Evolutionary conservation across 164 flowering plant genomes (phyloP).

Genomic region (Kalanchoe fedtschenkoi): DNA sequence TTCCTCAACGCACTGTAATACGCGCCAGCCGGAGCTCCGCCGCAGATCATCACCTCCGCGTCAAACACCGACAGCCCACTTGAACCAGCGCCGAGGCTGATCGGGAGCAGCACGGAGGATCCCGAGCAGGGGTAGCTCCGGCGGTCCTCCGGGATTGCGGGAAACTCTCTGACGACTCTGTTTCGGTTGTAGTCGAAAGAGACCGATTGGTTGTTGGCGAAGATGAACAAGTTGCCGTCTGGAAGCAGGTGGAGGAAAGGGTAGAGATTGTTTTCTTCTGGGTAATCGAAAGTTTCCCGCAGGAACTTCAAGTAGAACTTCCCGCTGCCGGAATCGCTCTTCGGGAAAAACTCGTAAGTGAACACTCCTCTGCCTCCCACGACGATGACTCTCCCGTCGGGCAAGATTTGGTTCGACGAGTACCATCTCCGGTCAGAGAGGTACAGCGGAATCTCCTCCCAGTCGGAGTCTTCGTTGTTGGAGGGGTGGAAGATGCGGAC

Average conservation of each 20-base stretch:
- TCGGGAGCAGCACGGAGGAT: conserved; percentile 69
- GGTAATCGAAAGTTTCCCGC: conserved; percentile 34
- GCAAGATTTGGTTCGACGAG: conserved; percentile 56
- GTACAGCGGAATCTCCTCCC: conserved; percentile 38
- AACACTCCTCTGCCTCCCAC: conserved; percentile 62
- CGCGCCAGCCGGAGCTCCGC: conserved; percentile 59
- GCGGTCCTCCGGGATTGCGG: conserved; percentile 50
- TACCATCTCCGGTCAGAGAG: conserved; percentile 62
- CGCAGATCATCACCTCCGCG: conserved; percentile 75
- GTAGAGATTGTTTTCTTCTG: conserved; percentile 56
- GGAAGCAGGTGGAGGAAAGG: conserved; percentile 77
- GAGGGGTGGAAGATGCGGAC: conserved; percentile 50
- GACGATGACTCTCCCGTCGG: conserved; percentile 61
- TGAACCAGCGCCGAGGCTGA: conserved; percentile 10
- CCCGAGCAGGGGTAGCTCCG: conserved; percentile 75
- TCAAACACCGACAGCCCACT: conserved; percentile 15
- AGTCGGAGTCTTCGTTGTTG: conserved; percentile 40
- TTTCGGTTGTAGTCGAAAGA: conserved; percentile 33
- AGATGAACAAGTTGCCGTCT: conserved; percentile 66
- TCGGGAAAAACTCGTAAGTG: conserved; percentile 69
- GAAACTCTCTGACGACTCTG: conserved; percentile 38
- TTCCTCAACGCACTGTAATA: conserved; percentile 14
- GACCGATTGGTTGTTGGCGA: conserved; percentile 63
- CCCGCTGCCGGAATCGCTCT: conserved; percentile 1
- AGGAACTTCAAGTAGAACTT: conserved; percentile 33